These are phyloP conservation scores for Arxiozyma heterogenica DNA, from an alignment of 1,139 yeast genomes.

Conservation along the genomic window DNA sequence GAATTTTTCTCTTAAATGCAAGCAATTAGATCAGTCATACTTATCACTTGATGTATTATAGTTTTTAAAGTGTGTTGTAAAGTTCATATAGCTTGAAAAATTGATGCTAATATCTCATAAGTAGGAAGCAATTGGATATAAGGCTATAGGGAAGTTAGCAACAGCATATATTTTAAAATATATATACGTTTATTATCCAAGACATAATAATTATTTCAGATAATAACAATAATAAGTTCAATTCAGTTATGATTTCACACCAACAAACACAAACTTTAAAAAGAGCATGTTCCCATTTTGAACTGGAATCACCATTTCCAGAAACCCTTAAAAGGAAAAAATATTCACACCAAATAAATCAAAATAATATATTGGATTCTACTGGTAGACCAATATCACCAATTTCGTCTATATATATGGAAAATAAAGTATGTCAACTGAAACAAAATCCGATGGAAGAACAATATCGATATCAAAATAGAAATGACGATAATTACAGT, in stretches of 20 bases:
- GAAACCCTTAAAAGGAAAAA: conserved; percentile 6
- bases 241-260: not conserved
- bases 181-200: not conserved
- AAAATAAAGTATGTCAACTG: not conserved
- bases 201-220: too few species aligned
- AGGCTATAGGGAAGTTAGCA: not conserved
- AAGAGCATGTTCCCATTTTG: conserved; percentile 5
- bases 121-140: not conserved
- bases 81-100: not conserved
- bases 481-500: not conserved
- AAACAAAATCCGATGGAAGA: not conserved
- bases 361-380: not conserved
- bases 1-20: not conserved
- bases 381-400: conserved; percentile 5
- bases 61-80: too few species aligned
- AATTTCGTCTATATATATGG: conserved; percentile 1
- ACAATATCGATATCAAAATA: not conserved
- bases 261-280: conserved; percentile 2
- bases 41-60: not conserved
- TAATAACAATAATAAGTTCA: too few species aligned
- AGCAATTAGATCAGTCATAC: not conserved
- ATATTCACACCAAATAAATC: not conserved
- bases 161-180: too few species aligned
- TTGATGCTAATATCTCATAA: not conserved
- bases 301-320: conserved; percentile 8